phyloP scores from a whole-genome alignment of 768 basidiomycete genomes.

The Boletus rubescentipes region DNA sequence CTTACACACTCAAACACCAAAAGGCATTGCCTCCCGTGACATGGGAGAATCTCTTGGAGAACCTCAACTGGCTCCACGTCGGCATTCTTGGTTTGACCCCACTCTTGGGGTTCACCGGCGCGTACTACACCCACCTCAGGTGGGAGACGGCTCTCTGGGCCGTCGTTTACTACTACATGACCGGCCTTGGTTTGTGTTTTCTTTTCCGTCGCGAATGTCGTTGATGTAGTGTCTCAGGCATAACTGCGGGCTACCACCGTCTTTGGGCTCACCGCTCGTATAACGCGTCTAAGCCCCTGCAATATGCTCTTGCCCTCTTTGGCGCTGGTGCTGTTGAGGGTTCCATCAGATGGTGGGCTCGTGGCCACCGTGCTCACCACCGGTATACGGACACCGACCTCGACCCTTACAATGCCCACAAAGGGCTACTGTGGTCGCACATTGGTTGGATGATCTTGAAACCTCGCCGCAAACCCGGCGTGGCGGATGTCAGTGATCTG shows the following conservation, averaged over 20 bases:
- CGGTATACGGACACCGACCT: conserved; percentile 96
- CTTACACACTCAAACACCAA: conserved; percentile 65
- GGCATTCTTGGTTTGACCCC: conserved; percentile 74
- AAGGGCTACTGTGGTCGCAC: conserved; percentile 84
- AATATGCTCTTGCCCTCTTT: conserved; percentile 79
- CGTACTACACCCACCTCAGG: conserved; percentile 59
- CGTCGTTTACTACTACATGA: conserved; percentile 71
- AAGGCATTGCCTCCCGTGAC: conserved; percentile 68
- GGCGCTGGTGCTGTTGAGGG: conserved; percentile 95
- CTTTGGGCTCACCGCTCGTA: conserved; percentile 97
- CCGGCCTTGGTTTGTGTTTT: conserved; percentile 71
- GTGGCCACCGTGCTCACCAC: conserved; percentile 97
- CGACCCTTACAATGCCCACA: conserved; percentile 92
- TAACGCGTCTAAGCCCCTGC: conserved; percentile 83
- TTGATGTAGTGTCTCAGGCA: conserved; percentile 48
- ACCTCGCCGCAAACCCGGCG: conserved; percentile 85
- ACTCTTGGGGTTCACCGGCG: conserved; percentile 69
- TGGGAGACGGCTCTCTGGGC: conserved; percentile 74
- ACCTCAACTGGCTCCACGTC: conserved; percentile 79
- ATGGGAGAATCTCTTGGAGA: conserved; percentile 54
- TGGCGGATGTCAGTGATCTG: conserved; percentile 86
- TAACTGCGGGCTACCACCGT: conserved; percentile 94
- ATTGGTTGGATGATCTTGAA: conserved; percentile 94
- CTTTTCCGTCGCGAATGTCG: conserved; percentile 30
- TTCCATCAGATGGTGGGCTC: conserved; percentile 98